These are phyloP conservation scores for Diaporthe capsici DNA, from an alignment of 2,329 filamentous ascomycete species.

Conservation along the genomic window DNA sequence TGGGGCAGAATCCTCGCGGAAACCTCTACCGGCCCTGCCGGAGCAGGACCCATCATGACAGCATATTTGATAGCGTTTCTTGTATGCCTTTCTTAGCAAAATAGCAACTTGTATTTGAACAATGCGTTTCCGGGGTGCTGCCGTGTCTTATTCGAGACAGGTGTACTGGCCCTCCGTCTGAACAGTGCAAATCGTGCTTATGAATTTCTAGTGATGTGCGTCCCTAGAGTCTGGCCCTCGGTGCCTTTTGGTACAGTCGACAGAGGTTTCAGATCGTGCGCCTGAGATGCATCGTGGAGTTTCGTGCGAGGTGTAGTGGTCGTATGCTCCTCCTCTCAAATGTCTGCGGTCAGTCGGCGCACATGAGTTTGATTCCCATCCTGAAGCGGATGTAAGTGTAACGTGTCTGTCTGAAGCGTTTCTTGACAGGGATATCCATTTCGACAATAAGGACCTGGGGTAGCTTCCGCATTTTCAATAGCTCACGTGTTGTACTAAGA, in stretches of 20 bases:
- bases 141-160: not conserved
- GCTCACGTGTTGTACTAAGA: not conserved
- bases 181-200: not conserved
- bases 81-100: not conserved
- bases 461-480: not conserved
- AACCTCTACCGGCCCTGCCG: constrained; percentile 53
- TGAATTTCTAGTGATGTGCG: constrained; percentile 13
- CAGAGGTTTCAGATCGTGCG: constrained; percentile 24
- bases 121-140: not conserved
- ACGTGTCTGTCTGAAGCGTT: constrained; percentile 24
- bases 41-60: constrained; percentile 49
- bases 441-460: not conserved
- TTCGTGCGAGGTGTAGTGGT: not conserved
- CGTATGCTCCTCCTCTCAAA: not conserved
- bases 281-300: not conserved
- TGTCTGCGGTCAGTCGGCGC: not conserved
- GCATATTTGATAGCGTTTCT: constrained; percentile 23
- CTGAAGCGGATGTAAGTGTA: not conserved
- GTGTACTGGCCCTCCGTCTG: no score
- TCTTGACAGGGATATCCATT: not conserved
- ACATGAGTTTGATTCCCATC: constrained; percentile 8
- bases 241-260: not conserved
- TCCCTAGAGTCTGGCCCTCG: not conserved
- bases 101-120: not conserved
- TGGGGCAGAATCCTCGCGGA: constrained; percentile 42